Evolutionary conservation across 1,284 basidiomycete genomes (phyloP), one percentile per base, ranked within the genome.

Genomic region (Trichosporon sp.): DNA sequence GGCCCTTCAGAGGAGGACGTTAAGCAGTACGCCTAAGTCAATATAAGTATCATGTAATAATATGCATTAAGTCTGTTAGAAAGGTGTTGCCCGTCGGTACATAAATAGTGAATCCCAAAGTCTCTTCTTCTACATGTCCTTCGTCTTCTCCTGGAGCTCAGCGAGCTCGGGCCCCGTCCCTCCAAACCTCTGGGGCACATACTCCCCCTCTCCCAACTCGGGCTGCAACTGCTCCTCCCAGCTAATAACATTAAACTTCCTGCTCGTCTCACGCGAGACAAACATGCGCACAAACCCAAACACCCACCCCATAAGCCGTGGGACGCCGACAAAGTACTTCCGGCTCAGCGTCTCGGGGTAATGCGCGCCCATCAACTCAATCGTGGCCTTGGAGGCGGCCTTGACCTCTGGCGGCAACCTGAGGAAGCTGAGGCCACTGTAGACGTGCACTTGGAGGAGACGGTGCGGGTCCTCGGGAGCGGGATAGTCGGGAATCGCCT

Each of bases 1-100:
- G 91, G 91, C 1, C 91, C 91, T 0, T 86, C 83, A 68, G 84
- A 83, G 21, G 88, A 89, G 70, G 91, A 92, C 79, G 83, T 91
- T 26, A 85, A 86, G 84, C 85, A 84, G 76, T 92, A 87, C 83
- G 88, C 89, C 59, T 91, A 26, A 48, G 37, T 4, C 4, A 16
- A 12, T 3, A 38, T 12, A 12, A 40, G 38, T 12, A 40, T 6
- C 16, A 46, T 46, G 43, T 46, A 46, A 46, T 4, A n/a, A 5
- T 46, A 31, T 54, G 51, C 51, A 54, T 54, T 54, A 54, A 54
- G 51, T 54, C 19, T 54, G 43, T 46, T n/a, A 46, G 43, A 46
- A 14, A 3, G 16, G 16, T 46, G 43, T 46, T n/a, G 4, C 43
- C n/a, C 43, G n/a, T n/a, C 26, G 43, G 2, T 16, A 46, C 43